Evolutionary conservation across 768 basidiomycete genomes (phyloP).

Genomic region (Xanthoconium purpureum): DNA sequence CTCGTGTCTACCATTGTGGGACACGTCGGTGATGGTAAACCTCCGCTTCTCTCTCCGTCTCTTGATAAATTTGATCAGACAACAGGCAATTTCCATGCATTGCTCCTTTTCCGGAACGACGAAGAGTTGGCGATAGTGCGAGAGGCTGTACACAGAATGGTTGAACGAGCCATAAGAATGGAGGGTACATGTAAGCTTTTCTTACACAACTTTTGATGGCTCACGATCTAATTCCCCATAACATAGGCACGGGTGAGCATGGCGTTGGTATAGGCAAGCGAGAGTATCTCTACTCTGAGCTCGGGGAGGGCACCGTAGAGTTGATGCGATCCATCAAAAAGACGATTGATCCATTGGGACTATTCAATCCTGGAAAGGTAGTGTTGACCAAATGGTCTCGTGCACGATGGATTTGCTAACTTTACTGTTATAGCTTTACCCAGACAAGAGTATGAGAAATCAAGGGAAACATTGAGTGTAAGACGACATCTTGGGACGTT

Average conservation of each 20-base stretch:
- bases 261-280: conserved; percentile 86
- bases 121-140: conserved; percentile 45
- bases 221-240: not conserved
- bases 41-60: conserved; percentile 23
- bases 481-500: not conserved
- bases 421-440: conserved; percentile 15
- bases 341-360: conserved; percentile 65
- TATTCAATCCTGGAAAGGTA: conserved; percentile 89
- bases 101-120: conserved; percentile 56
- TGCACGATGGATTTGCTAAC: too few species aligned
- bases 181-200: conserved; percentile 65
- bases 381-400: not conserved
- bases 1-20: conserved; percentile 67
- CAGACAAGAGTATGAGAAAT: conserved; percentile 24
- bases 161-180: conserved; percentile 61
- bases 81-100: conserved; percentile 48
- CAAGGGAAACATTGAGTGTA: not conserved
- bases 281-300: conserved; percentile 74
- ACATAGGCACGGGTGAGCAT: conserved; percentile 73
- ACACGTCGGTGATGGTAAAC: conserved; percentile 69
- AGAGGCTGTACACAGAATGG: conserved; percentile 57
- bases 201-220: not conserved
- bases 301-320: conserved; percentile 78
- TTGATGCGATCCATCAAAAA: conserved; percentile 82
- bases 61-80: not conserved